Evolutionary conservation across 371 early-diverging fungal species (phyloP).

Genomic region (Mucor indicus): DNA sequence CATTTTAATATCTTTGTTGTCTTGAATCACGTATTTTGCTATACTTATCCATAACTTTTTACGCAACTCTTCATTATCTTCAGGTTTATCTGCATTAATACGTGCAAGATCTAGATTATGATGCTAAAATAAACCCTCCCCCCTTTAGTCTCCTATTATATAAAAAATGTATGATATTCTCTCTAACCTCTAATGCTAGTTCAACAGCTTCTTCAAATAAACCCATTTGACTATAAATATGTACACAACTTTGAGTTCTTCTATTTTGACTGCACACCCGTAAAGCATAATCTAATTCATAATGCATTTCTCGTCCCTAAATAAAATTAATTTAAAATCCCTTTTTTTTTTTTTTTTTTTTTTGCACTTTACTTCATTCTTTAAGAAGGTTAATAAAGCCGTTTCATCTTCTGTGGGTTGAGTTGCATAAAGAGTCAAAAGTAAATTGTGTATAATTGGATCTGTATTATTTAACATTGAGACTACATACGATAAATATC

Average conservation of each 20-base stretch:
- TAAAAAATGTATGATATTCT: constrained; percentile 46
- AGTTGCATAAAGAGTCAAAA: constrained; percentile 80
- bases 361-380: constrained; percentile 55
- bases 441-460: constrained; percentile 86
- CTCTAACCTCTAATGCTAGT: constrained; percentile 67
- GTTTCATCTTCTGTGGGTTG: constrained; percentile 65
- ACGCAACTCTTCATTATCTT: constrained; percentile 69
- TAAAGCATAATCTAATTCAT: constrained; percentile 85
- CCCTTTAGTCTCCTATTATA: no score
- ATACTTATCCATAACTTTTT: constrained; percentile 91
- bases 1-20: constrained; percentile 76
- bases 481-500: constrained; percentile 85
- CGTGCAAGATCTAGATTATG: constrained; percentile 85
- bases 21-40: constrained; percentile 84
- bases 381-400: constrained; percentile 65
- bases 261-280: constrained; percentile 74
- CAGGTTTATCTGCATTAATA: constrained; percentile 87
- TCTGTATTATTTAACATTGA: constrained; percentile 75
- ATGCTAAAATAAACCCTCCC: constrained; percentile 44
- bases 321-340: not conserved
- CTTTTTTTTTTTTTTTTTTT: not conserved
- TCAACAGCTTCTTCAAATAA: constrained; percentile 87
- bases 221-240: constrained; percentile 81
- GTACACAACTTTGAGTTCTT: constrained; percentile 76
- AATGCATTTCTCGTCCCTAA: constrained; percentile 69